Percentiles rank a stretch among this genome's conserved stretches.
Evolutionary conservation across 179 eudicot species (phyloP).

Genomic region (Vitellaria paradoxa): DNA sequence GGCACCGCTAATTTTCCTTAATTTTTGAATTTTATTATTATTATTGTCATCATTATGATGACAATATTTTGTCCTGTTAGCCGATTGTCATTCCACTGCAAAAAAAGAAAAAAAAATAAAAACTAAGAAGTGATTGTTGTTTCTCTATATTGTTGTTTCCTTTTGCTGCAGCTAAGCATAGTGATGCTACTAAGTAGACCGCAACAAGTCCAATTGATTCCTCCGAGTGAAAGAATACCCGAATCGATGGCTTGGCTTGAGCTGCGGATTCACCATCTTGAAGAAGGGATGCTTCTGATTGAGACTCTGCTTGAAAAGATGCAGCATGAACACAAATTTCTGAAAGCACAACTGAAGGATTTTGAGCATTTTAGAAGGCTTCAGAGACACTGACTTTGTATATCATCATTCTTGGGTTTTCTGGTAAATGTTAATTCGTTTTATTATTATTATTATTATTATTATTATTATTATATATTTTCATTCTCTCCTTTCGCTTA

Average conservation of each 20-base stretch:
- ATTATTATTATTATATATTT: not conserved
- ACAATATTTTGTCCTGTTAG: too few species aligned
- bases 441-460: not conserved
- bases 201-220: constrained; percentile 58
- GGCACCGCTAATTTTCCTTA: not conserved
- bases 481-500: not conserved
- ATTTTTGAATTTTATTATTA: not conserved
- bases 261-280: constrained; percentile 63
- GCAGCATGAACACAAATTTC: constrained; percentile 50
- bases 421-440: not conserved
- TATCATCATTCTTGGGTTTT: not conserved
- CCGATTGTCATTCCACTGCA: not conserved
- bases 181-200: constrained; percentile 73
- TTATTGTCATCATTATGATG: not conserved
- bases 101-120: not conserved
- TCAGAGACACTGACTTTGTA: not conserved
- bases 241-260: constrained; percentile 63
- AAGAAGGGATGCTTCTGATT: constrained; percentile 74
- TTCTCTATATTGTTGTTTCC: not conserved
- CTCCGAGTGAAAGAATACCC: constrained; percentile 47
- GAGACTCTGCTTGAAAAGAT: constrained; percentile 76
- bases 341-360: constrained; percentile 48
- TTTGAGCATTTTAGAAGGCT: constrained; percentile 29
- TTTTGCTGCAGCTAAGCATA: constrained; percentile 70
- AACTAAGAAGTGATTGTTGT: not conserved